Percentiles rank a stretch among this genome's conserved stretches.
Evolutionary conservation across 1,284 basidiomycete genomes (phyloP).

Genomic region (Volvariella volvacea): DNA sequence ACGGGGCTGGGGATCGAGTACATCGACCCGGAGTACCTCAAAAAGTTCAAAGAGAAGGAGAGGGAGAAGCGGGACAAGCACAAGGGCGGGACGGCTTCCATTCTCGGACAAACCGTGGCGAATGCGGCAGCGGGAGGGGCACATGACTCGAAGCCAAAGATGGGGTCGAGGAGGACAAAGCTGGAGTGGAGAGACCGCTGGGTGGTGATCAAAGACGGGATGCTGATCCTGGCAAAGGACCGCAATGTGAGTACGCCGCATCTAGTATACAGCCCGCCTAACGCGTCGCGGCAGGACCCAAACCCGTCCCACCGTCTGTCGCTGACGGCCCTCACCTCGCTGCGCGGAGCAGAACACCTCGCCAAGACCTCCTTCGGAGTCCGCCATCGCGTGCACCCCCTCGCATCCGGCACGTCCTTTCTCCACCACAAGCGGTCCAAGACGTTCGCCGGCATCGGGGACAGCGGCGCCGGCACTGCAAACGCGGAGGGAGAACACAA

Average conservation of each 20-base stretch:
- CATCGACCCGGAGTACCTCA: background rate
- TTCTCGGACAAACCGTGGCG: too few relatives aligned
- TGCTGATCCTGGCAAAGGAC: slow-evolving; percentile 47
- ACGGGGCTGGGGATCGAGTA: background rate
- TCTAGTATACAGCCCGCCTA: background rate
- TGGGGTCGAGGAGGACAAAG: slow-evolving; percentile 9
- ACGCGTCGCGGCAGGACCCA: slow-evolving; percentile 26
- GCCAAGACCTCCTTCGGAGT: slow-evolving; percentile 7
- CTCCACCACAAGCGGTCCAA: background rate
- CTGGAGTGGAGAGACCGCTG: slow-evolving; percentile 60
- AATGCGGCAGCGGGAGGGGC: too few relatives aligned
- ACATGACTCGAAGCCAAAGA: too few relatives aligned
- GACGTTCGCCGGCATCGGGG: background rate
- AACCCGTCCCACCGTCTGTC: slow-evolving; percentile 36
- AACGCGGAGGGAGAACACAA: too few relatives aligned
- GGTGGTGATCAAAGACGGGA: slow-evolving; percentile 53
- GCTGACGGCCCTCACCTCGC: slow-evolving; percentile 31
- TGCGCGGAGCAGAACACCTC: slow-evolving; percentile 43
- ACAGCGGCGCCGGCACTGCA: background rate
- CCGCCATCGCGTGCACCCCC: background rate
- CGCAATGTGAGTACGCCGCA: slow-evolving; percentile 34
- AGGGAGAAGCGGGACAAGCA: slow-evolving; percentile 4
- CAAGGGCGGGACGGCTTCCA: background rate
- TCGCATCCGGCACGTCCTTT: too few relatives aligned
- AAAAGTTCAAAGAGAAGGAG: slow-evolving; percentile 2